Conservation (phyloP, 139 green algal genomes). For the Marvania coccoides region DNA sequence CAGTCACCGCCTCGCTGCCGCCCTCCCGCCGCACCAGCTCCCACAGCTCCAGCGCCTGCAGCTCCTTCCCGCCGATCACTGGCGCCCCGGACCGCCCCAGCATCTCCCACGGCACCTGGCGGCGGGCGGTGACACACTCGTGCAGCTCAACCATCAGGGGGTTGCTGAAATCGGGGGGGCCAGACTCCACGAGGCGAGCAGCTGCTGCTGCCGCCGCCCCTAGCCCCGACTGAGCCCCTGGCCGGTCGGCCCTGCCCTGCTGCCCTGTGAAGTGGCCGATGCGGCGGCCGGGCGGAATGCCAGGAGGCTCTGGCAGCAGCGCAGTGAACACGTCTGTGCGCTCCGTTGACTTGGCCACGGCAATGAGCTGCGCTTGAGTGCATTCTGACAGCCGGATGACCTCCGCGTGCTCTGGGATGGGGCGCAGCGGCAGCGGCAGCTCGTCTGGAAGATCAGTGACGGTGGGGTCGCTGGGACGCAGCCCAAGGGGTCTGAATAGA, state of each 20-base stretch:
- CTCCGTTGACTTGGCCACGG: neutral
- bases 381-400: neutral
- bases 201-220: too few relatives aligned
- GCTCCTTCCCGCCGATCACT: neutral
- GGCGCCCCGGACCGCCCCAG: neutral
- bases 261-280: neutral
- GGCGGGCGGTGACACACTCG: neutral
- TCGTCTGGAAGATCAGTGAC: neutral
- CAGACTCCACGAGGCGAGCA: too few relatives aligned
- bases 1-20: neutral
- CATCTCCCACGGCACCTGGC: neutral
- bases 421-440: neutral
- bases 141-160: neutral
- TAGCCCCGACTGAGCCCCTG: too few relatives aligned
- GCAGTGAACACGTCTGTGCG: slow-evolving; percentile 2
- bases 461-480: slow-evolving; percentile 12
- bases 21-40: neutral
- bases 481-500: slow-evolving; percentile 13
- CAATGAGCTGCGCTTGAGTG: neutral
- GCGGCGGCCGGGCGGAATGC: neutral
- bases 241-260: neutral
- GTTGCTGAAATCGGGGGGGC: too few relatives aligned
- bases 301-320: slow-evolving; percentile 4
- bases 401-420: neutral
- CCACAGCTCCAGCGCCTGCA: neutral